phyloP scores from a whole-genome alignment of 2,329 filamentous ascomycete genomes.

The Emmonsia crescens region DNA sequence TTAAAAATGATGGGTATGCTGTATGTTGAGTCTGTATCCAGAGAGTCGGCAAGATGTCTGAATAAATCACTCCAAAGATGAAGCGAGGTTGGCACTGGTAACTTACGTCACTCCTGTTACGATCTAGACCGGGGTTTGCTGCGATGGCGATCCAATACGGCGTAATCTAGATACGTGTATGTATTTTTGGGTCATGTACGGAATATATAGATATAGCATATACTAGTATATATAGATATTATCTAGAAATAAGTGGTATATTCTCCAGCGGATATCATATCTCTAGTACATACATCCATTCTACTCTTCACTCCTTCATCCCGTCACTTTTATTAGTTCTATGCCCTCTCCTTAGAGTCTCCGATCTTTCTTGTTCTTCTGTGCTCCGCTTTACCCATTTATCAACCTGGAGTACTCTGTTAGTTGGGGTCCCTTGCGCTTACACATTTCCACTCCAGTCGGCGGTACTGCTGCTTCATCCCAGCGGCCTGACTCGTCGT shows the following conservation, averaged over 20 bases:
- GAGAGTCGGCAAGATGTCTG: background rate
- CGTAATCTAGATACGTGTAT: background rate
- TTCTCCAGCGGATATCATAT: too few relatives aligned
- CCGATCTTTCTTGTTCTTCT: background rate
- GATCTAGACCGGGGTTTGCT: background rate
- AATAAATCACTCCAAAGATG: background rate
- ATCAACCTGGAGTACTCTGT: too few relatives aligned
- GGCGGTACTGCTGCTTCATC: too few relatives aligned
- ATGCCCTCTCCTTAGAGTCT: background rate
- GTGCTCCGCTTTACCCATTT: background rate
- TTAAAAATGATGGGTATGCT: background rate
- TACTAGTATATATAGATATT: too few relatives aligned
- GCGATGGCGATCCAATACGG: too few relatives aligned
- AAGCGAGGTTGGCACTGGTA: background rate
- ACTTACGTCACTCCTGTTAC: background rate
- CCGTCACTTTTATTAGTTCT: background rate
- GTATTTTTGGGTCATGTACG: background rate
- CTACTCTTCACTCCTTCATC: background rate
- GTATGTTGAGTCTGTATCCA: background rate
- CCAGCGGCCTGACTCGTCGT: too few relatives aligned
- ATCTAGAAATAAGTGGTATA: too few relatives aligned
- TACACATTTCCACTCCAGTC: too few relatives aligned
- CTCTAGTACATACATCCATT: background rate
- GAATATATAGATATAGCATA: too few relatives aligned
- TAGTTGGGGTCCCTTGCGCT: too few relatives aligned